These are phyloP conservation scores for Lasiosphaeris hirsuta DNA, from an alignment of 495 filamentous ascomycete genomes.

Conservation along the genomic window DNA sequence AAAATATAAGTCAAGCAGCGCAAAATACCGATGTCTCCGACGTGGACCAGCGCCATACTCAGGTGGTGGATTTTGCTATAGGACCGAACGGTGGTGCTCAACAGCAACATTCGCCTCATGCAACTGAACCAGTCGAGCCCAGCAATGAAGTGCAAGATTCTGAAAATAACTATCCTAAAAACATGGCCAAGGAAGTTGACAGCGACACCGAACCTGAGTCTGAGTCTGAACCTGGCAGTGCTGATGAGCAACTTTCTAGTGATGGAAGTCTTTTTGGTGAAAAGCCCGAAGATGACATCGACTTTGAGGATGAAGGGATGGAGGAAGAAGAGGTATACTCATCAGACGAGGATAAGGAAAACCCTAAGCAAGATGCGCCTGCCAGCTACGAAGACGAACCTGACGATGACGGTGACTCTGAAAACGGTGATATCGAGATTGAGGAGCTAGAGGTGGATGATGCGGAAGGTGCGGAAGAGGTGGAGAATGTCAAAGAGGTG, in stretches of 20 bases:
- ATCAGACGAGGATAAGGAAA: not conserved
- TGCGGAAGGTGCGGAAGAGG: not conserved
- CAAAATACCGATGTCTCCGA: not conserved
- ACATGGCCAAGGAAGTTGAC: no score
- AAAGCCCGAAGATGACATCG: no score
- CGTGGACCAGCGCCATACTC: not conserved
- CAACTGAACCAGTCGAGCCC: no score
- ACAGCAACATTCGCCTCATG: no score
- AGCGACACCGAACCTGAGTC: no score
- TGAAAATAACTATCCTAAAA: no score
- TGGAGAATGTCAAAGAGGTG: constrained; percentile 3
- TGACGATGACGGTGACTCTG: not conserved
- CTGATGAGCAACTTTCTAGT: no score
- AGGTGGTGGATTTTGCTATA: not conserved
- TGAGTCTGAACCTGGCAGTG: no score
- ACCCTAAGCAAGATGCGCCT: not conserved
- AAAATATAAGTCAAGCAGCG: not conserved
- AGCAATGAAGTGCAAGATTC: no score
- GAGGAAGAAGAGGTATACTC: not conserved
- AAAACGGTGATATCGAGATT: not conserved
- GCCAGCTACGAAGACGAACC: not conserved
- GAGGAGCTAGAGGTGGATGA: not conserved
- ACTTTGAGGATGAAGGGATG: not conserved
- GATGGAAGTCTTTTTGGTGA: no score
- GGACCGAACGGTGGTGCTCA: not conserved